Conservation (phyloP, 192 early-diverging fungal species). For the Rhizophagus clarus region DNA sequence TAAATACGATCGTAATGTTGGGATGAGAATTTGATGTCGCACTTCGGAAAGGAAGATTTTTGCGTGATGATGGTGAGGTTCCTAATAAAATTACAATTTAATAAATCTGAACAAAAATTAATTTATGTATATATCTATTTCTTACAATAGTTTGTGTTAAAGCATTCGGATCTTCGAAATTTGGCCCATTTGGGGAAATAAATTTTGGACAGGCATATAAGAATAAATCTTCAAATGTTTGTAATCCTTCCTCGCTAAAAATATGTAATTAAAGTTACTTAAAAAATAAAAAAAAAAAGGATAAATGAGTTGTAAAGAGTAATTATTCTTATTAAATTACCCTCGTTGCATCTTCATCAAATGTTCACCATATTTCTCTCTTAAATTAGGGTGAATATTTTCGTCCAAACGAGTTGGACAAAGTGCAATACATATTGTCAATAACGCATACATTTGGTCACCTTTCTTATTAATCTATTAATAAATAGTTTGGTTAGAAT, state of each 20-base stretch:
- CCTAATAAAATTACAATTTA: constrained; percentile 35
- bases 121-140: background rate
- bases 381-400: constrained; percentile 81
- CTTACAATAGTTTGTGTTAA: constrained; percentile 34
- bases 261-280: background rate
- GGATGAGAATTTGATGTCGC: constrained; percentile 79
- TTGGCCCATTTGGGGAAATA: constrained; percentile 86
- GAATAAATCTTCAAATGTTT: constrained; percentile 88
- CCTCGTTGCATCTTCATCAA: constrained; percentile 84
- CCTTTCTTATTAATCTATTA: constrained; percentile 80
- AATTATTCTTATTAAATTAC: constrained; percentile 33
- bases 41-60: constrained; percentile 88
- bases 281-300: background rate
- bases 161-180: constrained; percentile 68
- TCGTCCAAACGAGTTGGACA: constrained; percentile 95
- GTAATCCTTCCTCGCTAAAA: constrained; percentile 75
- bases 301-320: too few species aligned
- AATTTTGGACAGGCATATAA: constrained; percentile 93
- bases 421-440: constrained; percentile 87
- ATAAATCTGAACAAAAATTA: background rate
- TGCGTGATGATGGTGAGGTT: constrained; percentile 80
- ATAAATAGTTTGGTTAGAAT: background rate
- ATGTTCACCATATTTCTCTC: constrained; percentile 95
- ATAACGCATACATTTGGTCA: constrained; percentile 94
- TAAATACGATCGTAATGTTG: constrained; percentile 90